These are phyloP conservation scores for Massariosphaeria phaeospora DNA, from an alignment of 495 filamentous ascomycete species.

Conservation along the genomic window DNA sequence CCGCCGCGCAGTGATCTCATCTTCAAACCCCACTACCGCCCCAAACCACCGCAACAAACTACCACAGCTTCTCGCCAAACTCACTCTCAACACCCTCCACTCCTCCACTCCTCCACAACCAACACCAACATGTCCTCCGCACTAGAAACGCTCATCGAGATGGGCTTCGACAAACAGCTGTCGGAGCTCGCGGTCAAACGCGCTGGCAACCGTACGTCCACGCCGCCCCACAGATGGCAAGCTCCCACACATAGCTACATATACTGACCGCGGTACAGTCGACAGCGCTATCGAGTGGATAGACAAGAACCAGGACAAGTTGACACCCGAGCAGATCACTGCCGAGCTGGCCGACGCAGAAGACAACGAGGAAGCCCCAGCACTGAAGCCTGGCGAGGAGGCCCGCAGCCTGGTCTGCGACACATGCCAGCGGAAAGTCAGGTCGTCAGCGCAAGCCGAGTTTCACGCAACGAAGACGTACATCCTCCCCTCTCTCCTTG, in stretches of 20 bases:
- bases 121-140: slow-evolving; percentile 46
- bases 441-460: slow-evolving; percentile 70
- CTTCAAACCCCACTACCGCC: neutral
- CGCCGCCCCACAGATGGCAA: too few relatives aligned
- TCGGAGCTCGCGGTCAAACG: slow-evolving; percentile 78
- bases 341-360: slow-evolving; percentile 51
- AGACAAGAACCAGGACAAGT: slow-evolving; percentile 79
- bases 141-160: slow-evolving; percentile 77
- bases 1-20: too few relatives aligned
- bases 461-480: slow-evolving; percentile 87
- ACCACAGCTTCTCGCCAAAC: slow-evolving; percentile 1
- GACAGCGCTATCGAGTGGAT: slow-evolving; percentile 91
- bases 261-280: slow-evolving; percentile 49
- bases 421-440: slow-evolving; percentile 88
- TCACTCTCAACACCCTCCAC: neutral
- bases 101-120: neutral
- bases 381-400: slow-evolving; percentile 58
- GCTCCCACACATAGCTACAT: too few relatives aligned
- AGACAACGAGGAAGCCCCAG: slow-evolving; percentile 36
- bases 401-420: slow-evolving; percentile 73
- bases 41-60: neutral
- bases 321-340: slow-evolving; percentile 71
- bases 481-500: slow-evolving; percentile 23
- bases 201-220: slow-evolving; percentile 61
- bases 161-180: slow-evolving; percentile 85